Conservation (phyloP, 768 basidiomycete species). For the Boletus fagicola region DNA sequence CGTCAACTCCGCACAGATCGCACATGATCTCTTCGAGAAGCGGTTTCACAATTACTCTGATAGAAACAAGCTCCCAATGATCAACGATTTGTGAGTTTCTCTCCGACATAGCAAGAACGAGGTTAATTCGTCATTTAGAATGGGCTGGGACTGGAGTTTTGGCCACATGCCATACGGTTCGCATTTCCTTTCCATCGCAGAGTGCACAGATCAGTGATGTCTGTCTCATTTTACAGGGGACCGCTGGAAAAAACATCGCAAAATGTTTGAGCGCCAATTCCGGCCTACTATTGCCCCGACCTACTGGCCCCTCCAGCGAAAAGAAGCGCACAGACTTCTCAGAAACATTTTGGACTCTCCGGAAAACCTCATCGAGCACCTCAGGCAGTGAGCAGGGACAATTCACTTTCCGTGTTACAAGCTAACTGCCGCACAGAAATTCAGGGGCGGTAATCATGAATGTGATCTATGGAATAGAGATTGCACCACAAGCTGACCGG, state of each 20-base stretch:
- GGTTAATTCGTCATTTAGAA: conserved; percentile 33
- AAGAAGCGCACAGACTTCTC: conserved; percentile 45
- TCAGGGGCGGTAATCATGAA: conserved; percentile 54
- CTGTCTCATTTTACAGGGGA: conserved; percentile 37
- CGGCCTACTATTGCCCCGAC: conserved; percentile 40
- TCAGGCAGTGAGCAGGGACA: conserved; percentile 43
- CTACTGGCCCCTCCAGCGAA: conserved; percentile 46
- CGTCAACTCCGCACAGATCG: conserved; percentile 45
- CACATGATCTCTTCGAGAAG: conserved; percentile 56
- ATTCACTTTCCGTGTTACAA: background rate
- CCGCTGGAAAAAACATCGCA: conserved; percentile 51
- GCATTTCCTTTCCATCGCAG: conserved; percentile 3
- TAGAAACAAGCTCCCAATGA: conserved; percentile 46
- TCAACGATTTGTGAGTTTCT: conserved; percentile 44
- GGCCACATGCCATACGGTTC: conserved; percentile 53
- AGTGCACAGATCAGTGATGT: background rate
- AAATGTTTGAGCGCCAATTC: conserved; percentile 52
- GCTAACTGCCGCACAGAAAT: conserved; percentile 35
- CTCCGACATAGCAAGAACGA: background rate
- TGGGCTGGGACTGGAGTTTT: conserved; percentile 51
- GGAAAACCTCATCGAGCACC: conserved; percentile 45
- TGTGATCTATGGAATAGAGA: conserved; percentile 49
- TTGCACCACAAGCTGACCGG: conserved; percentile 41
- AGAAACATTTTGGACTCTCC: conserved; percentile 43
- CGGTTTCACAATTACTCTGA: conserved; percentile 57